These are phyloP conservation scores for Neonectria neomacrospora DNA, from an alignment of 2,329 filamentous ascomycete species.

Conservation along the genomic window DNA sequence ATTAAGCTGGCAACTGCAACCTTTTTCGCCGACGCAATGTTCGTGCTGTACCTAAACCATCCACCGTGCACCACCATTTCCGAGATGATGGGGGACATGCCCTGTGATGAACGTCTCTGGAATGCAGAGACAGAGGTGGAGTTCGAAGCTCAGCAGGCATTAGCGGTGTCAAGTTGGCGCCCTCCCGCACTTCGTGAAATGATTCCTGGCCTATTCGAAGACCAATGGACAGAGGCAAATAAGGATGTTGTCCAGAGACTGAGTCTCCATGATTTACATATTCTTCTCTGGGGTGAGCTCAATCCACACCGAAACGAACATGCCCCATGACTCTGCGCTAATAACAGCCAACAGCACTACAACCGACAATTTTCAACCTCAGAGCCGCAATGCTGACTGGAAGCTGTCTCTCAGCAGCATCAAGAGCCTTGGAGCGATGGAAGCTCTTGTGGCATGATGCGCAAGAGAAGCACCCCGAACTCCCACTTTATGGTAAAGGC, in stretches of 20 bases:
- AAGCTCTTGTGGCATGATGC: conserved; percentile 20
- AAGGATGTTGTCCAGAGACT: neutral
- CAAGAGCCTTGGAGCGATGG: conserved; percentile 29
- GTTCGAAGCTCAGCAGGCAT: neutral
- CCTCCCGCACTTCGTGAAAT: neutral
- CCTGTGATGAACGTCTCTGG: conserved; percentile 26
- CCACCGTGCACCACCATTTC: conserved; percentile 21
- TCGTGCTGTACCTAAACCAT: conserved; percentile 27
- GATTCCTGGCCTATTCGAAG: conserved; percentile 16
- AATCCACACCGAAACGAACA: neutral
- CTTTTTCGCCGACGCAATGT: conserved; percentile 20
- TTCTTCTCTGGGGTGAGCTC: conserved; percentile 10
- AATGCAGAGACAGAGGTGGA: conserved; percentile 17
- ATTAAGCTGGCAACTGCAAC: conserved; percentile 27
- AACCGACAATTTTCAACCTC: conserved; percentile 19
- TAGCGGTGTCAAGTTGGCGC: neutral
- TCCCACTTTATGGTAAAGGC: conserved; percentile 9
- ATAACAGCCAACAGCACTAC: conserved; percentile 8
- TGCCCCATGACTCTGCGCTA: neutral
- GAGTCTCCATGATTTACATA: conserved; percentile 7
- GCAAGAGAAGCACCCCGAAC: neutral
- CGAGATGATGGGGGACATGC: conserved; percentile 30
- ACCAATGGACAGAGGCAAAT: conserved; percentile 12
- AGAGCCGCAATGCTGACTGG: conserved; percentile 12
- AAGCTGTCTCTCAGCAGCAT: neutral